phyloP scores from a whole-genome alignment of 192 early-diverging fungal genomes.

The Allomyces macrogynus region DNA sequence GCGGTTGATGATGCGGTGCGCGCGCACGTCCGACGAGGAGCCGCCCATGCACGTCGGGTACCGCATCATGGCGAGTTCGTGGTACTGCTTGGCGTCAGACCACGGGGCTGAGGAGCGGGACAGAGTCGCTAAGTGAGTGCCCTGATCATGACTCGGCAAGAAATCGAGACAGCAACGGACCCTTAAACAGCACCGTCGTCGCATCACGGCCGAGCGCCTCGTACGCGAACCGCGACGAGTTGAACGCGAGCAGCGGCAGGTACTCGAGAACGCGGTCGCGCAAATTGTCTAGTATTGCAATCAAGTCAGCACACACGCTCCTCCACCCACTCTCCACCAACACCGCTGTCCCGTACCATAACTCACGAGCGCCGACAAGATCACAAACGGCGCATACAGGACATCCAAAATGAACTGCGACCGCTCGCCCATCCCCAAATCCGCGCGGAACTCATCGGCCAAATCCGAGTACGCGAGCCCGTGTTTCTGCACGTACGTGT shows the following conservation, averaged over 20 bases:
- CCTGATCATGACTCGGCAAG: too few relatives aligned
- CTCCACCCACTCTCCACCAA: too few relatives aligned
- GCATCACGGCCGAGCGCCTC: neutral
- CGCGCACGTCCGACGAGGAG: neutral
- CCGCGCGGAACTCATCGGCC: neutral
- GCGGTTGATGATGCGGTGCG: neutral
- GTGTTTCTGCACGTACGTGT: neutral
- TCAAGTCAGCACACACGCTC: too few relatives aligned
- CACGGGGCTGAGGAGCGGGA: too few relatives aligned
- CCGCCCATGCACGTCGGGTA: neutral
- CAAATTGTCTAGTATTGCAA: neutral
- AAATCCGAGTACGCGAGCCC: too few relatives aligned
- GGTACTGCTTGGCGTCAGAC: too few relatives aligned
- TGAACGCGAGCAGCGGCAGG: neutral
- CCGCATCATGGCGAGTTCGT: neutral
- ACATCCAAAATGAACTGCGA: neutral
- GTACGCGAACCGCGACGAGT: neutral
- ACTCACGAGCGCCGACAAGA: neutral
- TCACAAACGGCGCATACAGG: neutral
- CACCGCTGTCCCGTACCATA: too few relatives aligned
- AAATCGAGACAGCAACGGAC: neutral
- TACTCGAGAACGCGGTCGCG: neutral
- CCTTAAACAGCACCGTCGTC: neutral
- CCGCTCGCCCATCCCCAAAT: neutral
- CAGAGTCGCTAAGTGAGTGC: too few relatives aligned